Percentiles rank a stretch among this genome's conserved stretches.
phyloP scores from a whole-genome alignment of 106 monocot species.

The Dactylorhiza incarnata region DNA sequence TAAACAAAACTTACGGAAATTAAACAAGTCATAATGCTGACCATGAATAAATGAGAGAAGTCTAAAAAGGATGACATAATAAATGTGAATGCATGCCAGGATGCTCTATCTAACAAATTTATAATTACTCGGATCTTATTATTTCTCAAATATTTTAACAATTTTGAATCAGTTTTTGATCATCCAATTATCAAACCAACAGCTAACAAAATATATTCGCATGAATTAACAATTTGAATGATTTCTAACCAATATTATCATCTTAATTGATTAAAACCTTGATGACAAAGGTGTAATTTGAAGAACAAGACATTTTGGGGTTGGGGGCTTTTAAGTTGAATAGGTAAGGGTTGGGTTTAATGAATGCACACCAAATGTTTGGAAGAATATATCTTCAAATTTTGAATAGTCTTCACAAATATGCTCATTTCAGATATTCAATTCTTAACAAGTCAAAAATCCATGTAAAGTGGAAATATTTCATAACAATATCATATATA shows the following conservation, averaged over 20 bases:
- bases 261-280: neutral
- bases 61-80: neutral
- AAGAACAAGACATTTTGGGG: neutral
- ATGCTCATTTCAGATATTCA: neutral
- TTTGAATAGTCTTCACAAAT: neutral
- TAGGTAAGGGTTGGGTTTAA: neutral
- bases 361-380: neutral
- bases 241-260: neutral
- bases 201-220: neutral
- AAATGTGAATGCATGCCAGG: neutral
- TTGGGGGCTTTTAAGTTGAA: neutral
- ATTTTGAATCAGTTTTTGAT: neutral
- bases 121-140: neutral
- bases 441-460: neutral
- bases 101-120: neutral
- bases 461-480: neutral
- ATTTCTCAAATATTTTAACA: neutral
- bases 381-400: neutral
- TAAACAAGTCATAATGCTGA: neutral
- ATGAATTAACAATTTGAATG: too few species aligned
- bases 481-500: neutral
- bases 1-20: neutral
- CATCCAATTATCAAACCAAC: neutral
- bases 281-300: neutral
- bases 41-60: neutral